phyloP scores from a whole-genome alignment of 257 asterid species.

The Craterostigma plantagineum region DNA sequence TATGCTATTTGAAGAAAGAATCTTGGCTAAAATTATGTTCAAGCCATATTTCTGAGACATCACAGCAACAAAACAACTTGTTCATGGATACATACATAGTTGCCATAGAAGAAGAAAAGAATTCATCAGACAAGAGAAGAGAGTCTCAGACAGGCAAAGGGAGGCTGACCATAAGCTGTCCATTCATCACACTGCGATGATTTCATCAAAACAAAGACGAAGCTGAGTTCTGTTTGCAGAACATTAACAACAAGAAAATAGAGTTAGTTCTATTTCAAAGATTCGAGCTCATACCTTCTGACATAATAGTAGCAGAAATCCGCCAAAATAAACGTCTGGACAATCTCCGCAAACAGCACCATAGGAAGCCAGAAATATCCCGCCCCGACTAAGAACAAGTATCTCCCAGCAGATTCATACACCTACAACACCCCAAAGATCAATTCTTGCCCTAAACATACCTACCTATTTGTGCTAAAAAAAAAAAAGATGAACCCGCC shows the following conservation, averaged over 20 bases:
- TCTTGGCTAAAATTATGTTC: no score
- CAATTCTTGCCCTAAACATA: not conserved
- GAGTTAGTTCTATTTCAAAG: no score
- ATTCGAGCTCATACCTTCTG: no score
- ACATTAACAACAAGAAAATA: no score
- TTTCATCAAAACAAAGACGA: not conserved
- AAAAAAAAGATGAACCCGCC: not conserved
- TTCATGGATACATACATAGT: no score
- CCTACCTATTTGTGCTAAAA: not conserved
- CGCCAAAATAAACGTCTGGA: conserved; percentile 82
- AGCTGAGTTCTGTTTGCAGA: not conserved
- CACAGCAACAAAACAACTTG: no score
- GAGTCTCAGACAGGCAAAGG: conserved; percentile 34
- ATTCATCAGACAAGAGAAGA: conserved; percentile 4
- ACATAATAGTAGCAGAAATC: conserved; percentile 85
- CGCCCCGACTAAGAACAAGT: conserved; percentile 35
- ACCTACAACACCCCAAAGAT: conserved; percentile 37
- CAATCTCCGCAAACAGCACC: conserved; percentile 50
- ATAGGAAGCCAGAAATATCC: conserved; percentile 63
- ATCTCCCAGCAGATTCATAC: conserved; percentile 46
- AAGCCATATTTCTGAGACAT: no score
- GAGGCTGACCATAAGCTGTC: conserved; percentile 44
- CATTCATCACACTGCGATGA: conserved; percentile 54
- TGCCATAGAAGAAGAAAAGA: no score
- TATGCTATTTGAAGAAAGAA: no score